Percentiles rank a stretch among this genome's conserved stretches.
Evolutionary conservation across 495 filamentous ascomycete species (phyloP).

Genomic region (Rusavskia elegans): DNA sequence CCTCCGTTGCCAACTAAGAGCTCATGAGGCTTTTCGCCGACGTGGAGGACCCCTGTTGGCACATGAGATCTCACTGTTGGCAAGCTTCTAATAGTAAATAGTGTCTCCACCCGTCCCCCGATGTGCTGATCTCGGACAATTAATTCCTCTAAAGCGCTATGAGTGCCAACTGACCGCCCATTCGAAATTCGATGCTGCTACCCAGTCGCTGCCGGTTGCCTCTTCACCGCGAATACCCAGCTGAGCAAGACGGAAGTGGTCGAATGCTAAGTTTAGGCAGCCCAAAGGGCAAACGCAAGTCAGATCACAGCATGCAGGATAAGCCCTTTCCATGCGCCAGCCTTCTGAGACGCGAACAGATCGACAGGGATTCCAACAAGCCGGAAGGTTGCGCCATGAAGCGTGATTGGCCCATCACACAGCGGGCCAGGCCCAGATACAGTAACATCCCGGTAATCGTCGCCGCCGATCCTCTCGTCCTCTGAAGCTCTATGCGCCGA

Average conservation of each 20-base stretch:
- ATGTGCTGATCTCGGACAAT: constrained; percentile 1
- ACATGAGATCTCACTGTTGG: background rate
- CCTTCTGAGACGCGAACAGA: background rate
- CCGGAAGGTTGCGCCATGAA: background rate
- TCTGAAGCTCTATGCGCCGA: background rate
- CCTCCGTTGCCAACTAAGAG: background rate
- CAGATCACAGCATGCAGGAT: background rate
- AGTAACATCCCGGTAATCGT: background rate
- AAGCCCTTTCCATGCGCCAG: background rate
- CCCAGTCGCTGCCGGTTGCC: background rate
- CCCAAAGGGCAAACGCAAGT: background rate
- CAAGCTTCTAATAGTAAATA: background rate
- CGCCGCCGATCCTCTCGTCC: background rate
- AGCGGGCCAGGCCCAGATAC: background rate
- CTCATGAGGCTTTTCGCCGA: background rate
- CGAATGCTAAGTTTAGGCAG: no score
- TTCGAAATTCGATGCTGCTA: background rate
- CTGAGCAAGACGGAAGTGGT: no score
- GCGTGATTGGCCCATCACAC: background rate
- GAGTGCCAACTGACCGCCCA: no score
- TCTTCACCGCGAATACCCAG: background rate
- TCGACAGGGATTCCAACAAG: background rate
- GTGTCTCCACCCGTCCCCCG: background rate
- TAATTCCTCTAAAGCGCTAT: background rate
- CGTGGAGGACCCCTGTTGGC: background rate